Percentiles rank a stretch among this genome's conserved stretches.
Conservation (phyloP, 805 yeast genomes). For the Torulaspora franciscae region DNA sequence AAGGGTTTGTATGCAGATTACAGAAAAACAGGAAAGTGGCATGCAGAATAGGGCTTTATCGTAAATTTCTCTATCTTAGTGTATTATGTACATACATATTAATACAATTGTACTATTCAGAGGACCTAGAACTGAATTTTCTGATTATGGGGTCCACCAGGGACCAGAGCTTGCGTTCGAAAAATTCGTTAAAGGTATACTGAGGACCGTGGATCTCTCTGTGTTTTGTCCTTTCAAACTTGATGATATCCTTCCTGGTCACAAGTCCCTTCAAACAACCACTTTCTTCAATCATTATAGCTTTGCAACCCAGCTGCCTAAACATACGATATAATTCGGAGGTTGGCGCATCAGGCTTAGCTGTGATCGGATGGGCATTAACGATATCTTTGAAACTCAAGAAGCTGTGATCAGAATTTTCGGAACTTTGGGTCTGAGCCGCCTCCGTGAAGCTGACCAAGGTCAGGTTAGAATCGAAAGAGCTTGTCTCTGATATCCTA, state of each 20-base stretch:
- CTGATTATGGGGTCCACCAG: constrained; percentile 17
- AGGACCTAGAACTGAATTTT: constrained; percentile 8
- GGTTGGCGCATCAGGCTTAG: constrained; percentile 49
- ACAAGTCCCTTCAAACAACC: constrained; percentile 69
- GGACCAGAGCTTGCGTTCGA: constrained; percentile 27
- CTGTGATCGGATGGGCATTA: constrained; percentile 58
- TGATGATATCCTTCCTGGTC: constrained; percentile 76
- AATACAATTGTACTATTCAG: constrained; percentile 3
- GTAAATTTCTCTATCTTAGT: not conserved
- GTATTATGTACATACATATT: not conserved
- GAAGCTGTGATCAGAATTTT: constrained; percentile 23
- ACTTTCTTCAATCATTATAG: constrained; percentile 57
- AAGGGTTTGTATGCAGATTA: constrained; percentile 66
- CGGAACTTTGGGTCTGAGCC: constrained; percentile 1
- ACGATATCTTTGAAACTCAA: constrained; percentile 30
- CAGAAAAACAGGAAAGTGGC: constrained; percentile 78
- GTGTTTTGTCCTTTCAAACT: constrained; percentile 45
- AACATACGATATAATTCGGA: constrained; percentile 65
- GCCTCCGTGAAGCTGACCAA: constrained; percentile 8
- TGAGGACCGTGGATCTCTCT: constrained; percentile 30
- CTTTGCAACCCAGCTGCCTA: constrained; percentile 72
- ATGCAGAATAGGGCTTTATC: constrained; percentile 28
- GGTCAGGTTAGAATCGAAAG: constrained; percentile 17
- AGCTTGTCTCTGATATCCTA: constrained; percentile 15
- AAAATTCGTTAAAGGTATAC: constrained; percentile 21